These are phyloP conservation scores for Wallacemonas sp. DNA, from an alignment of 208 protist species.

Conservation along the genomic window DNA sequence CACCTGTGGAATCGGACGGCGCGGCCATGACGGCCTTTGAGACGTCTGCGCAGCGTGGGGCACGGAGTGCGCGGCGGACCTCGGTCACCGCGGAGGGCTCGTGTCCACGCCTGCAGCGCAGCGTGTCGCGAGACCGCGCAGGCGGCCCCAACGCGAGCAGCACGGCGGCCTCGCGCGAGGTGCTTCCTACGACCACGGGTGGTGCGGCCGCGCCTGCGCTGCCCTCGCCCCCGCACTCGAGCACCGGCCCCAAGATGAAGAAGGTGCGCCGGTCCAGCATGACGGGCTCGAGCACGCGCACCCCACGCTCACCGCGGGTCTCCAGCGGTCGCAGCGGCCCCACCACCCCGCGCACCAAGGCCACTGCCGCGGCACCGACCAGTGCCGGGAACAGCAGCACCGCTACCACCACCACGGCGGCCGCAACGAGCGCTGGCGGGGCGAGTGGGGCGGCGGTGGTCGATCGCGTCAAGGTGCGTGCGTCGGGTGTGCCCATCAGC, in stretches of 20 bases:
- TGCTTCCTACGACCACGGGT: no score
- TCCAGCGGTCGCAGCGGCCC: neutral
- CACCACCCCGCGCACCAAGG: neutral
- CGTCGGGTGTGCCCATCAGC: neutral
- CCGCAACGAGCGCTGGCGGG: neutral
- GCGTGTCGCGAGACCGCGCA: conserved; percentile 12
- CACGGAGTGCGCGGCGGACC: neutral
- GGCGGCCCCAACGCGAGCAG: no score
- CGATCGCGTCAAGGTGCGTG: neutral
- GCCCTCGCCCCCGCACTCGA: no score
- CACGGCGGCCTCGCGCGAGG: no score
- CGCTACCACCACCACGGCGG: neutral
- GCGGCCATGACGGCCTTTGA: conserved; percentile 8
- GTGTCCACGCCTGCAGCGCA: conserved; percentile 3
- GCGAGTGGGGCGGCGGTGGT: neutral
- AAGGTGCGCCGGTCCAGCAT: conserved; percentile 3
- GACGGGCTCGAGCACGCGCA: neutral
- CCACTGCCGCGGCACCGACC: neutral
- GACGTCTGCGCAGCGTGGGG: conserved; percentile 3
- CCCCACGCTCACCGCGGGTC: neutral
- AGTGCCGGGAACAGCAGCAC: neutral
- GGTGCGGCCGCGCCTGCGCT: no score
- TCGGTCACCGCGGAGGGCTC: neutral
- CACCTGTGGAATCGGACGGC: neutral
- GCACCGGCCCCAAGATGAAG: neutral